Evolutionary conservation across 2,329 filamentous ascomycete genomes (phyloP).

Genomic region (Phialemoniopsis sp.): DNA sequence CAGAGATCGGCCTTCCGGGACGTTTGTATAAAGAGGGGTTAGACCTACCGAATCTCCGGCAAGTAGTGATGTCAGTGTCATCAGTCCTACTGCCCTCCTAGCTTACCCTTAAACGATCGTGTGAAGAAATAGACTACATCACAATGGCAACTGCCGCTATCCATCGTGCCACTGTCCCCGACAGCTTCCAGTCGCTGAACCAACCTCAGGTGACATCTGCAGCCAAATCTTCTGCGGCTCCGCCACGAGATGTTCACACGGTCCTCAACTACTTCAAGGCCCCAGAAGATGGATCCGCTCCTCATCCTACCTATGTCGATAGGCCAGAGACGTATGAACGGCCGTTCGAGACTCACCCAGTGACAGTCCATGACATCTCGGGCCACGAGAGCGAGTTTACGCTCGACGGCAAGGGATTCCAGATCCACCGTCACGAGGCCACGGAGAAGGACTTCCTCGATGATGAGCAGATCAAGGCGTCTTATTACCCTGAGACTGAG

Average conservation of each 20-base stretch:
- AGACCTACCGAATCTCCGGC: too few species aligned
- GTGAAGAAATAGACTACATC: too few species aligned
- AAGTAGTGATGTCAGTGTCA: too few species aligned
- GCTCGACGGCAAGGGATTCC: slow-evolving; percentile 36
- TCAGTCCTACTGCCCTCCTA: too few species aligned
- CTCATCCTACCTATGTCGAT: slow-evolving; percentile 13
- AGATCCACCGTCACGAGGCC: slow-evolving; percentile 22
- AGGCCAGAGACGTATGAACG: slow-evolving; percentile 19
- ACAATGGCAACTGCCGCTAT: slow-evolving; percentile 9
- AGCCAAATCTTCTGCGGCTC: neutral
- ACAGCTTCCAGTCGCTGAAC: neutral
- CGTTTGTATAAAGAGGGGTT: too few species aligned
- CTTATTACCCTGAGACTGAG: slow-evolving; percentile 72
- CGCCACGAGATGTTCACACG: slow-evolving; percentile 12
- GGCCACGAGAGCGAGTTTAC: slow-evolving; percentile 33
- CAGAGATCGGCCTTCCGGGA: slow-evolving; percentile 6
- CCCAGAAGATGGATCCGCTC: slow-evolving; percentile 16
- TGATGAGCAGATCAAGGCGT: slow-evolving; percentile 53
- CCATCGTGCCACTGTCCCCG: slow-evolving; percentile 1
- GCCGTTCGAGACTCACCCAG: slow-evolving; percentile 33
- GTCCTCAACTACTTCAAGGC: slow-evolving; percentile 20
- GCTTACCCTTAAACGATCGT: too few species aligned
- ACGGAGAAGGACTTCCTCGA: slow-evolving; percentile 34
- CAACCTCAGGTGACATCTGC: neutral
- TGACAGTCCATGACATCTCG: slow-evolving; percentile 33